Evolutionary conservation across 768 basidiomycete species (phyloP), one percentile per base, ranked within the genome.

Genomic region (Leccinum fibrillosum): DNA sequence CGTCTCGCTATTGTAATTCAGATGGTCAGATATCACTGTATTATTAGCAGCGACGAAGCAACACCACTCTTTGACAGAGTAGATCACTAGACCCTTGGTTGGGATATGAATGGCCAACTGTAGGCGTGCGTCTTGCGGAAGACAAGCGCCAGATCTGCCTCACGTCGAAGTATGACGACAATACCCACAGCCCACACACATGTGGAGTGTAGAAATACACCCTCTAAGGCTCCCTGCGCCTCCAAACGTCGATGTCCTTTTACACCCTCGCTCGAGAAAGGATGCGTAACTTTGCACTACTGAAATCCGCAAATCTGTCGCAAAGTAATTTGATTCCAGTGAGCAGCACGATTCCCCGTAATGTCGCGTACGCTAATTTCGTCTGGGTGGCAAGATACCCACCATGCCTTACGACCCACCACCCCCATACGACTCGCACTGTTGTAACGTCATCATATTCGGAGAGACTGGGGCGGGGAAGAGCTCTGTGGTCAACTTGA

Each of bases 401-500:
- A 51, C 37, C n/a, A 23, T 44, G 26, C 42, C 21, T 49, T 25
- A 12, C 7, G 47, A 53, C 19, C 42, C 56, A 34, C 68, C 68
- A 0, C 61, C 63, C 25, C 25, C 57, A 34, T 68, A 65, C 28
- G 50, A 66, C 45, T 56, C 61, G 5, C 58, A 55, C 7, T 54
- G 58, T 6, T 54, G 42, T 50, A 70, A 70, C 26, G 64, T 72
- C 52, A 35, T 70, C 47, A 60, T 70, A 50, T 72, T 70, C 12
- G 69, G 70, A 23, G 69, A 70, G 52, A 61, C 69, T 10, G 69
- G 69, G 15, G 39, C 51, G 7, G 73, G 74, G 2, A 80, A 80
- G 57, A 80, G 79, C 56, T 76, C 75, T 1, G 65, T 78, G 30
- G 63, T 79, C 60, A 80, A 79, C 62, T 62, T 80, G 69, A 63